Evolutionary conservation across 2,329 filamentous ascomycete species (phyloP).

Genomic region (Leptographium lundbergii): DNA sequence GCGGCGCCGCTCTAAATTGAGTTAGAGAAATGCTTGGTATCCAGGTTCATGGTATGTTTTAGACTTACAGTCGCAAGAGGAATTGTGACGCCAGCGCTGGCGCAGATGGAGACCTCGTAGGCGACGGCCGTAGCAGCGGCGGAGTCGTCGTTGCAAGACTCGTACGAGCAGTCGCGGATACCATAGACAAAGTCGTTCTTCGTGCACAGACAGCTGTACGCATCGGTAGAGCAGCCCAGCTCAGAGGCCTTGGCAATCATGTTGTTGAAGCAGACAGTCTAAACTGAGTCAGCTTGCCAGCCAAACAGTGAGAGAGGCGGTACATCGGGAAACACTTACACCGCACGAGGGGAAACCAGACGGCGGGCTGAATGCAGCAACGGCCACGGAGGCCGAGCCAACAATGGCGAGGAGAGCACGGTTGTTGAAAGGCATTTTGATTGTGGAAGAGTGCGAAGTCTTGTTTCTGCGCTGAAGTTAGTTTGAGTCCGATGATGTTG

Average conservation of each 20-base stretch:
- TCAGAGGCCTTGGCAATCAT: slow-evolving; percentile 33
- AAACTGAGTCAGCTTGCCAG: not conserved
- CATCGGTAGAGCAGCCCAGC: slow-evolving; percentile 31
- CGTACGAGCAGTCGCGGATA: slow-evolving; percentile 35
- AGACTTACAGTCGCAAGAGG: slow-evolving; percentile 18
- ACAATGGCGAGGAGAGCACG: slow-evolving; percentile 21
- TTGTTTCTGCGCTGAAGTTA: not conserved
- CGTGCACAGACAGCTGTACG: slow-evolving; percentile 33
- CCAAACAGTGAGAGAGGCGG: not conserved
- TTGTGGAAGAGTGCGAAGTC: slow-evolving; percentile 38
- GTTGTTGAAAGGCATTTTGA: slow-evolving; percentile 32
- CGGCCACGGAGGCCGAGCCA: slow-evolving; percentile 23
- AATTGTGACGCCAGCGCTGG: slow-evolving; percentile 22
- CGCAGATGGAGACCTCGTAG: slow-evolving; percentile 28
- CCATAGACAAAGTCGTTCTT: slow-evolving; percentile 35
- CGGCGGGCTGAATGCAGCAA: slow-evolving; percentile 25
- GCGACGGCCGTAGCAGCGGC: slow-evolving; percentile 24
- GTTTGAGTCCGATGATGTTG: no score
- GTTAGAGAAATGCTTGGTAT: not conserved
- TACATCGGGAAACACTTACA: slow-evolving; percentile 29
- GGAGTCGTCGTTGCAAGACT: slow-evolving; percentile 24
- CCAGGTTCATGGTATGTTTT: not conserved
- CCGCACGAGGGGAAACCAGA: slow-evolving; percentile 34
- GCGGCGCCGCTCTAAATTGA: not conserved
- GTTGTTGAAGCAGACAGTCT: slow-evolving; percentile 37